Percentiles rank a stretch among this genome's conserved stretches.
Conservation (phyloP, 108 stramenopile genomes). For the Fistulifera pelliculosa region DNA sequence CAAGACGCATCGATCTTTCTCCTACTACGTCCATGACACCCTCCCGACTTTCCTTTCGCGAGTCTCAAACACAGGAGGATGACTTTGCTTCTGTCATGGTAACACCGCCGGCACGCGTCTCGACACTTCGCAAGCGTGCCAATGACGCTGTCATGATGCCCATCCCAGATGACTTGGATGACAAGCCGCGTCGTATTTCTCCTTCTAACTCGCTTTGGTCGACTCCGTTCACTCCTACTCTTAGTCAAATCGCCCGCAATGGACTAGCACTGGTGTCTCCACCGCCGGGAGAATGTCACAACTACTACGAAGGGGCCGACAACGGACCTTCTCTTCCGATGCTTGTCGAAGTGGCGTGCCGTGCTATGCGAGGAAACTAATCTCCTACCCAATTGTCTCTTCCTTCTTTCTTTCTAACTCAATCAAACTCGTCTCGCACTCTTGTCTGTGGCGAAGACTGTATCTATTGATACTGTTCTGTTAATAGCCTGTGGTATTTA, state of each 20-base stretch:
- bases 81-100: too few relatives aligned
- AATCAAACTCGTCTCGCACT: too few relatives aligned
- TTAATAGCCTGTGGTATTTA: too few relatives aligned
- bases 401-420: too few relatives aligned
- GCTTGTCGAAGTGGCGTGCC: conserved; percentile 13
- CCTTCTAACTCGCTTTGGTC: conserved; percentile 2
- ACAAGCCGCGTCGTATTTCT: conserved; percentile 8
- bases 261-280: conserved; percentile 4
- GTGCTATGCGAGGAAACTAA: conserved; percentile 2
- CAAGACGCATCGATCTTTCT: not conserved
- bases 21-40: not conserved
- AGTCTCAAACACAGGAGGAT: too few relatives aligned
- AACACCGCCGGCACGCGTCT: too few relatives aligned
- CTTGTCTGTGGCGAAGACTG: too few relatives aligned
- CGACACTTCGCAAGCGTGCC: too few relatives aligned
- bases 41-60: too few relatives aligned
- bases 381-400: not conserved
- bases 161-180: conserved; percentile 9
- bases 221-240: not conserved
- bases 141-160: not conserved
- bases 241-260: not conserved
- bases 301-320: not conserved
- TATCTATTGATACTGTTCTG: too few relatives aligned
- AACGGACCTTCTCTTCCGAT: conserved; percentile 10
- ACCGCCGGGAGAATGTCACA: not conserved